Conservation (phyloP, 2,329 filamentous ascomycete genomes). For the Cladobotryum mycophilum region DNA sequence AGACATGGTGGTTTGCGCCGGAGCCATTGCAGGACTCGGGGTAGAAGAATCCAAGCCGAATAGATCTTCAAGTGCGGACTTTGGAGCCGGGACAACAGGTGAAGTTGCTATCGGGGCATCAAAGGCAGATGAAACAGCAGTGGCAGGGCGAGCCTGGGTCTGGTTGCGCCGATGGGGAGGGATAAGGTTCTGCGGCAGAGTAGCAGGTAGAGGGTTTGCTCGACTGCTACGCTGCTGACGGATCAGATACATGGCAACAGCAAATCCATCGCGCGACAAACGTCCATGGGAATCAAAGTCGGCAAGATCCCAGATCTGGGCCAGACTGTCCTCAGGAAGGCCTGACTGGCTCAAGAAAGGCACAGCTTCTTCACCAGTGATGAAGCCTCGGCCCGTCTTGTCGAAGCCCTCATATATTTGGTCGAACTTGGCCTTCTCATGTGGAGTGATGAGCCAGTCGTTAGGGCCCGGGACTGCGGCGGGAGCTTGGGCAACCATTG, state of each 20-base stretch:
- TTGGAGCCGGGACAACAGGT: slow-evolving; percentile 39
- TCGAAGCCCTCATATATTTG: slow-evolving; percentile 79
- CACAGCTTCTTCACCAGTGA: slow-evolving; percentile 92
- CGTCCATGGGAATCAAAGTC: slow-evolving; percentile 89
- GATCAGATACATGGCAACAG: slow-evolving; percentile 96
- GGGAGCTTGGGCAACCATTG: slow-evolving; percentile 38
- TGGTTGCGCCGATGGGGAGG: slow-evolving; percentile 77
- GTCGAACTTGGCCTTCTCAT: slow-evolving; percentile 85
- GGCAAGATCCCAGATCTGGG: slow-evolving; percentile 94
- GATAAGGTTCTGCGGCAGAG: slow-evolving; percentile 74
- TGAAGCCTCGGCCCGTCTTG: slow-evolving; percentile 70
- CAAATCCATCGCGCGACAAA: slow-evolving; percentile 83
- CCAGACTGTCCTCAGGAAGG: slow-evolving; percentile 79
- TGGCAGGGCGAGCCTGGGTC: slow-evolving; percentile 45
- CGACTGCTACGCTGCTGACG: slow-evolving; percentile 76
- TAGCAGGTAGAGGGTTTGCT: slow-evolving; percentile 57
- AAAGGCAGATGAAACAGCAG: slow-evolving; percentile 46
- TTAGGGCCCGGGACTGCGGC: slow-evolving; percentile 17
- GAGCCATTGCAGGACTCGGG: slow-evolving; percentile 42
- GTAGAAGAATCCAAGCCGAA: slow-evolving; percentile 77
- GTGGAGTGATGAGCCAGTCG: slow-evolving; percentile 77
- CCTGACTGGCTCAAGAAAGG: slow-evolving; percentile 90
- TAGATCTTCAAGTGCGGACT: slow-evolving; percentile 85
- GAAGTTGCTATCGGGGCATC: slow-evolving; percentile 34
- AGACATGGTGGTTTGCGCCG: slow-evolving; percentile 56